phyloP scores from a whole-genome alignment of 169 alveolate species.

The Plasmodium falciparum region DNA sequence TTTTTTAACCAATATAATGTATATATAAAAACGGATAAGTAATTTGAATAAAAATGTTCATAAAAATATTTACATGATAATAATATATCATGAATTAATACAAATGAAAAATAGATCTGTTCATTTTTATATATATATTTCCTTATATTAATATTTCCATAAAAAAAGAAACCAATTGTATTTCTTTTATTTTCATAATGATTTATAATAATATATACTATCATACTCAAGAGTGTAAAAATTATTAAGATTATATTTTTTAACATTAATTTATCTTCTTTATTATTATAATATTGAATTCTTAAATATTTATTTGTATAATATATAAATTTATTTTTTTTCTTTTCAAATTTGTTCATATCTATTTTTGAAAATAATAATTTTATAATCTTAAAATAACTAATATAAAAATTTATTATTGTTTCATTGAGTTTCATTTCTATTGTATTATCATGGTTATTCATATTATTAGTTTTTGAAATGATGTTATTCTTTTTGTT shows the following conservation, averaged over 20 bases:
- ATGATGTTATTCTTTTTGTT: too few species aligned
- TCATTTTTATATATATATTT: slow-evolving; percentile 58
- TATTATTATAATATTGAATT: slow-evolving; percentile 45
- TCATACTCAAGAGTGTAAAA: slow-evolving; percentile 42
- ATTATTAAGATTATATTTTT: slow-evolving; percentile 40
- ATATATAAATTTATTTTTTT: slow-evolving; percentile 66
- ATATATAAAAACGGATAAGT: slow-evolving; percentile 59
- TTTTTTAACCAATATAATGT: slow-evolving; percentile 34
- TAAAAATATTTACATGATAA: slow-evolving; percentile 52
- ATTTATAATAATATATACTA: slow-evolving; percentile 16
- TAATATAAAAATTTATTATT: slow-evolving; percentile 40
- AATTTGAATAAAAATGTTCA: slow-evolving; percentile 14
- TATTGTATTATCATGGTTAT: neutral
- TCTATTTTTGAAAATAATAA: slow-evolving; percentile 47
- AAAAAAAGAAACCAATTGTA: slow-evolving; percentile 16
- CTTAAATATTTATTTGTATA: slow-evolving; percentile 54
- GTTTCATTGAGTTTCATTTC: slow-evolving; percentile 47
- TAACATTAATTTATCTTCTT: slow-evolving; percentile 31
- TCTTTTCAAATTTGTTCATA: slow-evolving; percentile 67
- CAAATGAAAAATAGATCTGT: slow-evolving; percentile 51
- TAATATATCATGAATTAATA: slow-evolving; percentile 41
- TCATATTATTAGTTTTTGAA: neutral
- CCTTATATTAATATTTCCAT: slow-evolving; percentile 25
- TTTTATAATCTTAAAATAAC: slow-evolving; percentile 51
- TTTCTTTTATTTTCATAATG: slow-evolving; percentile 30